Evolutionary conservation across 75 land plant species (phyloP).

Genomic region (Pinus albicaulis): DNA sequence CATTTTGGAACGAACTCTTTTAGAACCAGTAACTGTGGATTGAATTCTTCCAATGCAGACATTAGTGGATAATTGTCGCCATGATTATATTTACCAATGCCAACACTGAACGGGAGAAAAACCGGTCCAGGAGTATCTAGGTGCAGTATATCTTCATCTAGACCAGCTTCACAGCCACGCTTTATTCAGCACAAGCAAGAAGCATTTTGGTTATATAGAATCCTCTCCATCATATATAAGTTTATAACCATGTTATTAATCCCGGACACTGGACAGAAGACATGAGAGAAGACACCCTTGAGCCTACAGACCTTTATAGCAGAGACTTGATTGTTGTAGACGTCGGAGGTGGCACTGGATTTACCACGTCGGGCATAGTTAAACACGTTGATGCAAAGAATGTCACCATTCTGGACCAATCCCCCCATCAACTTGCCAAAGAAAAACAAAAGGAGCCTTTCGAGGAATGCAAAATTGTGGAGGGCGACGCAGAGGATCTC

Average conservation of each 20-base stretch:
- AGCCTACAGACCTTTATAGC: constrained; percentile 78
- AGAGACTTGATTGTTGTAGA: not conserved
- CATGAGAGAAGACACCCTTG: constrained; percentile 96
- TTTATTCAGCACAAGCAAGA: constrained; percentile 99
- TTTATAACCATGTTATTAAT: constrained; percentile 92
- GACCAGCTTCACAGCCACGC: constrained; percentile 86
- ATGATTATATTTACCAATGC: too few relatives aligned
- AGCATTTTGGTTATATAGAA: constrained; percentile 97
- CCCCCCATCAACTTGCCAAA: too few relatives aligned
- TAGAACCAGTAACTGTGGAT: too few relatives aligned
- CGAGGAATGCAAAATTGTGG: constrained; percentile 67
- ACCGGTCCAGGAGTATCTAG: constrained; percentile 10
- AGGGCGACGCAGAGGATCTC: constrained; percentile 96
- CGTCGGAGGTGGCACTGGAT: too few relatives aligned
- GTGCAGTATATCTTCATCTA: constrained; percentile 44
- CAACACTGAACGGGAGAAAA: too few relatives aligned
- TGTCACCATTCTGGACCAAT: not conserved
- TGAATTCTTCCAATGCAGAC: too few relatives aligned
- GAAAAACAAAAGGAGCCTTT: too few relatives aligned
- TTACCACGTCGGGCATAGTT: constrained; percentile 55
- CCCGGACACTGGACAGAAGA: constrained; percentile 99
- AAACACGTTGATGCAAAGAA: constrained; percentile 91
- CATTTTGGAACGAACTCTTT: too few relatives aligned
- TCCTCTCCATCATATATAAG: constrained; percentile 87
- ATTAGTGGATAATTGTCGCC: too few relatives aligned